phyloP scores from a whole-genome alignment of 2,329 filamentous ascomycete genomes.

The Colletotrichum godetiae region DNA sequence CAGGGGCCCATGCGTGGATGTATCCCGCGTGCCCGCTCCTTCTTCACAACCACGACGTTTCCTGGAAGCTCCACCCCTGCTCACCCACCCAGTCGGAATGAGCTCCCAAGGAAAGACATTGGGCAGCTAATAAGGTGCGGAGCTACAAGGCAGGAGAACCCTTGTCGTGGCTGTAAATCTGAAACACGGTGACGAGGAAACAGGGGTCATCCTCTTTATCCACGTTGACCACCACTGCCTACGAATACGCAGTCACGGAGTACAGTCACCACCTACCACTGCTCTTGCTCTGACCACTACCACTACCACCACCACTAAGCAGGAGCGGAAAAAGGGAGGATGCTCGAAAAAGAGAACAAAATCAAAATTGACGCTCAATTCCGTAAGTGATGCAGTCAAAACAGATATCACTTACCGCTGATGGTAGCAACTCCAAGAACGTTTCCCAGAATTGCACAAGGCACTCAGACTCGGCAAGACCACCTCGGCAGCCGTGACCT shows the following conservation, averaged over 20 bases:
- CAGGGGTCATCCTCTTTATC: neutral
- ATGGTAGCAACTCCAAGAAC: neutral
- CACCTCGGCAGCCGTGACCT: no score
- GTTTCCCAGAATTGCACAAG: no score
- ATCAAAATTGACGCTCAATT: neutral
- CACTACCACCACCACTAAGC: neutral
- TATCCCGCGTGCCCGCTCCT: neutral
- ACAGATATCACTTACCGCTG: neutral
- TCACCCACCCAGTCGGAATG: constrained; percentile 21
- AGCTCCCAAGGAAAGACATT: constrained; percentile 3
- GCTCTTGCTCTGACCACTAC: neutral
- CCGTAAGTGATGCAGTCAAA: neutral
- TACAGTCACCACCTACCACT: neutral
- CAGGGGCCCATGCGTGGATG: neutral
- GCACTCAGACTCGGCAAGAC: no score
- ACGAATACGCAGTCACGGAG: neutral
- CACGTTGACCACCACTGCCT: neutral
- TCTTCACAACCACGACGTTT: constrained; percentile 24
- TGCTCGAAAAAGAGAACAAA: neutral
- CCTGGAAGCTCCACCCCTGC: constrained; percentile 2
- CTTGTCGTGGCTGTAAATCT: constrained; percentile 12
- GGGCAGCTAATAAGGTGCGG: neutral
- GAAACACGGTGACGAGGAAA: constrained; percentile 28
- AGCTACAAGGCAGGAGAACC: neutral
- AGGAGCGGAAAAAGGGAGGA: neutral